phyloP scores from a whole-genome alignment of 1,139 yeast genomes.

The Pichia inconspicua region DNA sequence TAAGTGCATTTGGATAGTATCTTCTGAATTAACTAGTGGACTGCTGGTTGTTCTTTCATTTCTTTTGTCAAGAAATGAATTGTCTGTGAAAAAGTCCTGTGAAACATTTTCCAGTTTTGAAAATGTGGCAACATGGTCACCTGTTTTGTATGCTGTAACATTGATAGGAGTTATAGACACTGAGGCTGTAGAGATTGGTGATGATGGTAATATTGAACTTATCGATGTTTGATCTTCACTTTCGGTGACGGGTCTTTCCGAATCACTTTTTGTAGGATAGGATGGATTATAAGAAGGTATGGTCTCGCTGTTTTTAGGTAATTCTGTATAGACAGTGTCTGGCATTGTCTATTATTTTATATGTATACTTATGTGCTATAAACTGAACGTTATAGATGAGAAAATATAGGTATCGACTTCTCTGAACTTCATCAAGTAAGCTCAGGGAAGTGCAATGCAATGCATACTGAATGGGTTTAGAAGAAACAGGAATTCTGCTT shows the following conservation, averaged over 20 bases:
- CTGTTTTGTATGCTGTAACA: not conserved
- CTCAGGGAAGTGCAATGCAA: not conserved
- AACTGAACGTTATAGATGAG: not conserved
- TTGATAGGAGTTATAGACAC: not conserved
- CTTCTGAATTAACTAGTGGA: not conserved
- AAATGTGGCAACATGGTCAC: not conserved
- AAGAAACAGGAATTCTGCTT: not conserved
- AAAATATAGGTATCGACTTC: not conserved
- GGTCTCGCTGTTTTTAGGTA: not conserved
- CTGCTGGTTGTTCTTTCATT: not conserved
- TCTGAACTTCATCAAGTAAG: not conserved
- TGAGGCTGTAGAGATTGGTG: slow-evolving; percentile 1
- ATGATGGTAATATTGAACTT: not conserved
- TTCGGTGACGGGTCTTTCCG: not conserved
- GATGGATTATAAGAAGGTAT: not conserved
- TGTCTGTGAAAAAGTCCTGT: not conserved
- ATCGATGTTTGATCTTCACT: not conserved
- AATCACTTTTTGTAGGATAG: not conserved
- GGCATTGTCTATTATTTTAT: not conserved
- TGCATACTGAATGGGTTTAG: not conserved
- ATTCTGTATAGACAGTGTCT: not conserved
- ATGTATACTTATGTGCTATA: not conserved
- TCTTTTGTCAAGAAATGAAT: not conserved
- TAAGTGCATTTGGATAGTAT: too few relatives aligned
- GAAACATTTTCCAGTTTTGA: not conserved